These are phyloP conservation scores for Agapanthus africanus DNA, from an alignment of 106 monocot species.

Conservation along the genomic window DNA sequence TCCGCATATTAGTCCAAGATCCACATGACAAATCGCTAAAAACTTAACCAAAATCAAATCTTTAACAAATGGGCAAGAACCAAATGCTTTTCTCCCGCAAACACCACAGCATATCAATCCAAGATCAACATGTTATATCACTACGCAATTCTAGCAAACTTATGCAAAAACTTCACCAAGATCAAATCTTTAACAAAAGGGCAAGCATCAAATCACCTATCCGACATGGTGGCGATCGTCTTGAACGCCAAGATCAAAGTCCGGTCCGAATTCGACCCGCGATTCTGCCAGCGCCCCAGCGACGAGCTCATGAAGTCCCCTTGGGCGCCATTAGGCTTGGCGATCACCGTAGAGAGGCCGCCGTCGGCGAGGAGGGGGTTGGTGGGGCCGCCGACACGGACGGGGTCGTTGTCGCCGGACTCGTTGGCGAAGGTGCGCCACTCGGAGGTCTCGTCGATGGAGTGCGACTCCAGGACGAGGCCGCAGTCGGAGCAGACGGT, in stretches of 20 bases:
- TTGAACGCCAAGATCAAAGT: slow-evolving; percentile 12
- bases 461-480: slow-evolving; percentile 16
- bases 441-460: slow-evolving; percentile 19
- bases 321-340: slow-evolving; percentile 16
- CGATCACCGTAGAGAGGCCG: slow-evolving; percentile 15
- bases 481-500: slow-evolving; percentile 18
- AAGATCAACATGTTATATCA: no score
- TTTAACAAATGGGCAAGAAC: no score
- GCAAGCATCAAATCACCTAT: neutral
- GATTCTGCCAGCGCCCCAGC: slow-evolving; percentile 15
- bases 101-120: no score
- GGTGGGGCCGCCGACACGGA: slow-evolving; percentile 16
- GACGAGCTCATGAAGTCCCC: slow-evolving; percentile 12
- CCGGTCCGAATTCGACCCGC: slow-evolving; percentile 15
- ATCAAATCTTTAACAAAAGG: no score
- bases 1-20: neutral
- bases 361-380: slow-evolving; percentile 15
- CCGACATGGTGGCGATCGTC: slow-evolving; percentile 19
- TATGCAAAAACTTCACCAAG: no score
- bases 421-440: slow-evolving; percentile 17
- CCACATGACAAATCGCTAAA: neutral
- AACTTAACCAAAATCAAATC: no score
- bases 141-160: no score
- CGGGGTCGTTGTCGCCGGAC: slow-evolving; percentile 12
- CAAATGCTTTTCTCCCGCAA: no score